Evolutionary conservation across 2,329 filamentous ascomycete species (phyloP).

Genomic region (Pleurostoma richardsiae): DNA sequence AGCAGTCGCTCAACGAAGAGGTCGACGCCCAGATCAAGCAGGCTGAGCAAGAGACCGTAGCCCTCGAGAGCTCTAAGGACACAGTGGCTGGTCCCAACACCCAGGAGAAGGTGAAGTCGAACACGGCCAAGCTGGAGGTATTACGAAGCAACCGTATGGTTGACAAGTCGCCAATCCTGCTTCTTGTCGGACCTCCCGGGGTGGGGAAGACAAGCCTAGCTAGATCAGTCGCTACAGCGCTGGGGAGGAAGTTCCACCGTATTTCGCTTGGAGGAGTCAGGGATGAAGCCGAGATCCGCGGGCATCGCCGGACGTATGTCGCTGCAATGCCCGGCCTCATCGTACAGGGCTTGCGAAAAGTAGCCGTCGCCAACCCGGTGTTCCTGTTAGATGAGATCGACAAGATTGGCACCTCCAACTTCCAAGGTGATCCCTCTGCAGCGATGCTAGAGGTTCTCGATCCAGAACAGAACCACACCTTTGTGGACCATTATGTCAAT

Average conservation of each 20-base stretch:
- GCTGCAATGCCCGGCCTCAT: slow-evolving; percentile 98
- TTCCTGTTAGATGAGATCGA: slow-evolving; percentile 97
- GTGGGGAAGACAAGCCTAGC: slow-evolving; percentile 95
- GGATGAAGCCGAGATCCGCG: slow-evolving; percentile 94
- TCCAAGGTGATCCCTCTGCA: slow-evolving; percentile 92
- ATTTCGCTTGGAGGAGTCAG: slow-evolving; percentile 94
- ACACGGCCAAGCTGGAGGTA: slow-evolving; percentile 64
- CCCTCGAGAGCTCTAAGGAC: slow-evolving; percentile 30
- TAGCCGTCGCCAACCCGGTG: slow-evolving; percentile 91
- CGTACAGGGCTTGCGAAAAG: slow-evolving; percentile 90
- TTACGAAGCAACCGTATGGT: slow-evolving; percentile 79
- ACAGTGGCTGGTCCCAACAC: slow-evolving; percentile 7
- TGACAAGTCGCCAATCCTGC: slow-evolving; percentile 92
- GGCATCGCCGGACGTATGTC: slow-evolving; percentile 92
- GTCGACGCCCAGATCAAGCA: slow-evolving; percentile 73
- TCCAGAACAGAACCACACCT: slow-evolving; percentile 92
- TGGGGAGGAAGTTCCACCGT: slow-evolving; percentile 93
- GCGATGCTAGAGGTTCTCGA: slow-evolving; percentile 98
- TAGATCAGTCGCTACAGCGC: slow-evolving; percentile 83
- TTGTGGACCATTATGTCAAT: slow-evolving; percentile 94
- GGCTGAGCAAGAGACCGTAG: slow-evolving; percentile 51
- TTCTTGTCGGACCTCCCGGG: slow-evolving; percentile 88
- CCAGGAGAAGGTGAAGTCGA: slow-evolving; percentile 30
- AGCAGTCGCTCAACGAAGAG: slow-evolving; percentile 82
- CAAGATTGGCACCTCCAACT: slow-evolving; percentile 86